Evolutionary conservation across 345 rosid species (phyloP).

Genomic region (Gossypium sturtianum): DNA sequence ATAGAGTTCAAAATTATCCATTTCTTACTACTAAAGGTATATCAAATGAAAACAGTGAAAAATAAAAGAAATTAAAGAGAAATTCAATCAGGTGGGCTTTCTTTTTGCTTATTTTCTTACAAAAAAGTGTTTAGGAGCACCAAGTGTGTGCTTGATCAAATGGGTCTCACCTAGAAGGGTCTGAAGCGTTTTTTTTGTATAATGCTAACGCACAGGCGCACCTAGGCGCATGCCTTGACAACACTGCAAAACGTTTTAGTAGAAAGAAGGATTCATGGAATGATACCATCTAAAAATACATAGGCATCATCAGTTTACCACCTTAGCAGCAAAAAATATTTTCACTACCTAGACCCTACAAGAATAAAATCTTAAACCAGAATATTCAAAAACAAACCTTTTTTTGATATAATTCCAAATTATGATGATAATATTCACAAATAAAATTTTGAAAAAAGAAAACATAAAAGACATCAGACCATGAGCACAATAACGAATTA

Average conservation of each 20-base stretch:
- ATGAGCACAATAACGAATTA: background rate
- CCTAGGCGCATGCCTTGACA: too few species aligned
- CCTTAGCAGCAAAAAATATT: background rate
- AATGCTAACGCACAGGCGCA: too few species aligned
- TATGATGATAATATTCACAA: background rate
- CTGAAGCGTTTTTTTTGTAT: too few species aligned
- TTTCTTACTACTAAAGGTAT: too few species aligned
- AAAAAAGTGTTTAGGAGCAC: too few species aligned
- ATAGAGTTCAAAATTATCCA: too few species aligned
- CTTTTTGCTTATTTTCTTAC: too few species aligned
- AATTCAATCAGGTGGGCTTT: too few species aligned
- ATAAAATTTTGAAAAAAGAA: background rate
- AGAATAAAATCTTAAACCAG: conserved; percentile 6
- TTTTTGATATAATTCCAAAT: background rate
- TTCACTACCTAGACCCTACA: background rate
- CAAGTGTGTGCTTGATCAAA: too few species aligned
- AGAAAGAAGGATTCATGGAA: background rate
- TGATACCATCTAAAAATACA: background rate
- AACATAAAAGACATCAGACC: background rate
- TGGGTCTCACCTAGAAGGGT: too few species aligned
- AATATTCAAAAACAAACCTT: background rate
- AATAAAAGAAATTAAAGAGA: too few species aligned
- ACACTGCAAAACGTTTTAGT: background rate
- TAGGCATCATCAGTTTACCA: background rate
- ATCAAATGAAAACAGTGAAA: too few species aligned